These are phyloP conservation scores for Gloeophyllum trabeum DNA, from an alignment of 768 basidiomycete genomes.

Conservation along the genomic window DNA sequence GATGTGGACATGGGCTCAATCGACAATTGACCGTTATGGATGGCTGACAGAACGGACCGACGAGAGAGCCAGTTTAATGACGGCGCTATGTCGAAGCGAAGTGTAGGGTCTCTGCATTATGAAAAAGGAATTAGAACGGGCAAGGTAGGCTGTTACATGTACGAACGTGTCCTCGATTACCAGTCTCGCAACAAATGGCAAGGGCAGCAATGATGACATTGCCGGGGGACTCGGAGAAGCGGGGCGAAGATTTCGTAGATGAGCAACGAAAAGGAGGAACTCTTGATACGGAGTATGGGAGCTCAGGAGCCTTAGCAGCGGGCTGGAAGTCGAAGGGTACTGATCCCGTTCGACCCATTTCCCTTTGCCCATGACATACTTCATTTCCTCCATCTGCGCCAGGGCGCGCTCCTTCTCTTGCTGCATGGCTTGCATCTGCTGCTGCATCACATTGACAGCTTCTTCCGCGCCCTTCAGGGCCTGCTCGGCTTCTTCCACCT, in stretches of 20 bases:
- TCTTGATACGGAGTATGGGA: constrained; percentile 73
- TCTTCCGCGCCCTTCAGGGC: constrained; percentile 81
- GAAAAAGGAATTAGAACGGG: constrained; percentile 7
- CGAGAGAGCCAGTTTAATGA: constrained; percentile 92
- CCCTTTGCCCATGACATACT: constrained; percentile 49
- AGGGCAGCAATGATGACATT: constrained; percentile 61
- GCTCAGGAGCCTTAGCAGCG: constrained; percentile 39
- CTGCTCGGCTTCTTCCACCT: constrained; percentile 65
- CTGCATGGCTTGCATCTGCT: constrained; percentile 69
- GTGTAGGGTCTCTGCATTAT: constrained; percentile 87
- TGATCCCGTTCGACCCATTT: constrained; percentile 44
- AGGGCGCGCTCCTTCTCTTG: constrained; percentile 57
- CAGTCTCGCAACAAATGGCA: constrained; percentile 72
- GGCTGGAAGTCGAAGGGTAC: constrained; percentile 9
- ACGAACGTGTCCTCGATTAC: constrained; percentile 80
- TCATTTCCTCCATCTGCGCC: constrained; percentile 35
- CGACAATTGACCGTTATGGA: constrained; percentile 76
- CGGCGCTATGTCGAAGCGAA: constrained; percentile 89
- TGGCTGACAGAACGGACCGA: constrained; percentile 71
- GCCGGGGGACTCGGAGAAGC: constrained; percentile 49
- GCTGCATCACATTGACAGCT: constrained; percentile 73
- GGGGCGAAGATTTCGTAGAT: constrained; percentile 62
- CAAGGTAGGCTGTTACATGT: constrained; percentile 4
- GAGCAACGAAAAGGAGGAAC: constrained; percentile 64
- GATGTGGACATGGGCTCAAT: constrained; percentile 75